These are phyloP conservation scores for Exophiala xenobiotica DNA, from an alignment of 2,329 filamentous ascomycete species.

Conservation along the genomic window DNA sequence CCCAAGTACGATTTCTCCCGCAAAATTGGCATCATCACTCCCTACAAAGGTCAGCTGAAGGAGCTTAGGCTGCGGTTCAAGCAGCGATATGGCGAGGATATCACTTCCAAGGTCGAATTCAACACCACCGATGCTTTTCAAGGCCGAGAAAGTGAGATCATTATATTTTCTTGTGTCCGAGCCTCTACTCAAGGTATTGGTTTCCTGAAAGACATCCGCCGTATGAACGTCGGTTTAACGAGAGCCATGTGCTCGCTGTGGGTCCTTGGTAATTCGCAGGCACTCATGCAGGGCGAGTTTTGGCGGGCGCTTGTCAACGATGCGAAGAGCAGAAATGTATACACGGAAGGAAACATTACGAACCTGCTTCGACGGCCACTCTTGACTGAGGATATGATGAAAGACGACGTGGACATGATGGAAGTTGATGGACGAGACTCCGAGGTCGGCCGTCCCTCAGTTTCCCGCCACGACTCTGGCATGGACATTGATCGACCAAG, in stretches of 20 bases:
- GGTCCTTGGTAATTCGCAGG: slow-evolving; percentile 89
- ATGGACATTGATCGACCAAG: background rate
- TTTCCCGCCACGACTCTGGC: background rate
- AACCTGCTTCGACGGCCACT: slow-evolving; percentile 56
- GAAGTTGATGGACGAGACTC: slow-evolving; percentile 31
- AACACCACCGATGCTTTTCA: slow-evolving; percentile 99
- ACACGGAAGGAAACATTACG: slow-evolving; percentile 67
- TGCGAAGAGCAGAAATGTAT: slow-evolving; percentile 69
- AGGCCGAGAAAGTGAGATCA: slow-evolving; percentile 93
- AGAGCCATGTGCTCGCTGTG: slow-evolving; percentile 95
- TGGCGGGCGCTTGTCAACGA: slow-evolving; percentile 87
- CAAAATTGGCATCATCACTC: slow-evolving; percentile 95
- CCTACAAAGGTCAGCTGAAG: slow-evolving; percentile 89
- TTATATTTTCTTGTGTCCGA: slow-evolving; percentile 98
- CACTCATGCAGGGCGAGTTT: slow-evolving; percentile 81
- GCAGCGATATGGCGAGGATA: slow-evolving; percentile 68
- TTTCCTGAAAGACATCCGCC: slow-evolving; percentile 96
- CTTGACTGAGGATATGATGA: slow-evolving; percentile 41
- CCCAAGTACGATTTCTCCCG: slow-evolving; percentile 66
- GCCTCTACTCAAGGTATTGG: slow-evolving; percentile 91
- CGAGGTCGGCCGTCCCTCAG: background rate
- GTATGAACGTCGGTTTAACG: slow-evolving; percentile 98
- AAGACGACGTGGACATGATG: slow-evolving; percentile 45
- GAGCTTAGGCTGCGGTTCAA: slow-evolving; percentile 76
- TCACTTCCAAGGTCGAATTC: slow-evolving; percentile 84